Evolutionary conservation across 73 alveolate species (phyloP).

Genomic region (Paramecium caudatum): DNA sequence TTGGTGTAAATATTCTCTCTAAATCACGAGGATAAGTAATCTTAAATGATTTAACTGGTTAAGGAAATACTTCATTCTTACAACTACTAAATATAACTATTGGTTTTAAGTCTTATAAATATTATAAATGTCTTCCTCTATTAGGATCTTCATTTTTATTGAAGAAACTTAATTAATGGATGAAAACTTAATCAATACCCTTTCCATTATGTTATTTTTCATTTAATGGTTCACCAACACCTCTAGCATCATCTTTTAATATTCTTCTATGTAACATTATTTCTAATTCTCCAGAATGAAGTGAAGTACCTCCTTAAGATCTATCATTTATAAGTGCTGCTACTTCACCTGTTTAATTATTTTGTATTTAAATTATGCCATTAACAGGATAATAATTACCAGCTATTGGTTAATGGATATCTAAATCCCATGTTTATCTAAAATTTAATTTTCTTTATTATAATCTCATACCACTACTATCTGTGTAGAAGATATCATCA

Average conservation of each 20-base stretch:
- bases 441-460: slow-evolving; percentile 84
- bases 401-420: slow-evolving; percentile 82
- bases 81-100: slow-evolving; percentile 9
- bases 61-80: slow-evolving; percentile 2
- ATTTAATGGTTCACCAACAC: slow-evolving; percentile 87
- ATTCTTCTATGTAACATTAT: slow-evolving; percentile 90
- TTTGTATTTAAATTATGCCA: slow-evolving; percentile 85
- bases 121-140: slow-evolving; percentile 2
- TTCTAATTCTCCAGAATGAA: slow-evolving; percentile 86
- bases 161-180: slow-evolving; percentile 35
- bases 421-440: slow-evolving; percentile 86
- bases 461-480: slow-evolving; percentile 87
- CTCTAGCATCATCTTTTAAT: slow-evolving; percentile 88
- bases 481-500: slow-evolving; percentile 85
- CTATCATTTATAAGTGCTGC: slow-evolving; percentile 87
- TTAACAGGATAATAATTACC: slow-evolving; percentile 96
- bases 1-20: slow-evolving; percentile 20
- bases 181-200: slow-evolving; percentile 54
- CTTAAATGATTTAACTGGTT: slow-evolving; percentile 43
- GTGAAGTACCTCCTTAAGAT: slow-evolving; percentile 92
- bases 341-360: slow-evolving; percentile 72
- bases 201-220: slow-evolving; percentile 82
- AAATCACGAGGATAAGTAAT: slow-evolving; percentile 55
- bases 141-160: slow-evolving; percentile 28
- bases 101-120: slow-evolving; percentile 48